Conservation (phyloP, 441 rosid species). For the Pelargonium citronellum region DNA sequence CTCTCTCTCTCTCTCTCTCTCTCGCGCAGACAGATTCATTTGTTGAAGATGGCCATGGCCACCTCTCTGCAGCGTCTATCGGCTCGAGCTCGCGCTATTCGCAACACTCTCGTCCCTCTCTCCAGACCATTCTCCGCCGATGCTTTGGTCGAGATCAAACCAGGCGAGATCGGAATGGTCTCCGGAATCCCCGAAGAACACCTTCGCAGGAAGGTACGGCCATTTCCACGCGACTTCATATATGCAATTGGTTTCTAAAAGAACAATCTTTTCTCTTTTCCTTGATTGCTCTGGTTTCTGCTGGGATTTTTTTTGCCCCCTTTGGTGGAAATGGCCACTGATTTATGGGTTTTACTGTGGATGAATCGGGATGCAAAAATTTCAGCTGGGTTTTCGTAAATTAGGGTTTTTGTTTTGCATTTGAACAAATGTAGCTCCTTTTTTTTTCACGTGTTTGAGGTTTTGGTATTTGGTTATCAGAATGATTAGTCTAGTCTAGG, state of each 20-base stretch:
- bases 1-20: neutral
- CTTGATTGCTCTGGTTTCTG: constrained; percentile 5
- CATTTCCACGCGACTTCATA: neutral
- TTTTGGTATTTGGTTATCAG: constrained; percentile 1
- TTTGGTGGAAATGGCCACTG: neutral
- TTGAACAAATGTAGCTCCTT: neutral
- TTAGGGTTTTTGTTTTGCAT: neutral
- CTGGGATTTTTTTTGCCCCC: neutral
- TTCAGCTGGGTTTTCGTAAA: neutral
- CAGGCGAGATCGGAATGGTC: constrained; percentile 29
- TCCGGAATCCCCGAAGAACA: constrained; percentile 28
- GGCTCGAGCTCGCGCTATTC: constrained; percentile 32
- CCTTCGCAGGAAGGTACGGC: constrained; percentile 22
- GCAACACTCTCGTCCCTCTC: constrained; percentile 33
- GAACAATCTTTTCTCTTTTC: no score
- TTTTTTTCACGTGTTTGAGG: neutral
- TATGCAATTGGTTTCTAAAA: neutral
- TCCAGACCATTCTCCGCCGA: constrained; percentile 46
- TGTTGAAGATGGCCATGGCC: constrained; percentile 45
- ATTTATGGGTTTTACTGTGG: neutral
- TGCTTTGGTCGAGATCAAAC: constrained; percentile 21
- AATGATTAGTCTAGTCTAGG: constrained; percentile 7
- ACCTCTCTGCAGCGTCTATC: constrained; percentile 47
- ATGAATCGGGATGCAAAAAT: neutral
- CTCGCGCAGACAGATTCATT: constrained; percentile 6